Evolutionary conservation across 2,329 filamentous ascomycete species (phyloP).

Genomic region (Cryphonectria japonica): DNA sequence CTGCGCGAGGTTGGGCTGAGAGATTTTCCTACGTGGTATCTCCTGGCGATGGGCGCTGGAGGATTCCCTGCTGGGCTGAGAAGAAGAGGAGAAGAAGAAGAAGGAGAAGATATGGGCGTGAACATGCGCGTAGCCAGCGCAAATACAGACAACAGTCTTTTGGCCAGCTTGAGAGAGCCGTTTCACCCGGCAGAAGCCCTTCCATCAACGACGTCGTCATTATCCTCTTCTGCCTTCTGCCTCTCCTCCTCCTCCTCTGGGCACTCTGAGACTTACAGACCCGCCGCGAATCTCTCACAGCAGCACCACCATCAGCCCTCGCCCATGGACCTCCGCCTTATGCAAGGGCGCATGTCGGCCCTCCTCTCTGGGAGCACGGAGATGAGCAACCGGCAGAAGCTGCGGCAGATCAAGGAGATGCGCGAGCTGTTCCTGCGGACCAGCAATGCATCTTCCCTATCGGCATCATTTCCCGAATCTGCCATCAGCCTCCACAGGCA

Average conservation of each 20-base stretch:
- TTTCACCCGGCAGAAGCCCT: not conserved
- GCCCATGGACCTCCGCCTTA: constrained; percentile 9
- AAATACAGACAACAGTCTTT: not conserved
- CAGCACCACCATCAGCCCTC: not conserved
- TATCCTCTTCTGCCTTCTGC: not conserved
- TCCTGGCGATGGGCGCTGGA: constrained; percentile 17
- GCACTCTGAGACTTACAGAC: not conserved
- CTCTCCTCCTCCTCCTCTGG: not conserved
- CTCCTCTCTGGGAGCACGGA: constrained; percentile 8
- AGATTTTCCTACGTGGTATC: constrained; percentile 50
- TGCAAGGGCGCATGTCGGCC: constrained; percentile 20
- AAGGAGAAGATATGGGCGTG: not conserved
- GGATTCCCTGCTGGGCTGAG: constrained; percentile 1
- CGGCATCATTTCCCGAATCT: not conserved
- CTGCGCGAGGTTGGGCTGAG: constrained; percentile 48
- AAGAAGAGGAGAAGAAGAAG: not conserved
- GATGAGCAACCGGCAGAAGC: constrained; percentile 7
- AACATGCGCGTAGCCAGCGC: not conserved
- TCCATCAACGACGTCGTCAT: not conserved
- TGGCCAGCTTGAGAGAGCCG: not conserved
- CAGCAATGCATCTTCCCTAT: not conserved
- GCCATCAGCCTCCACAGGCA: not conserved
- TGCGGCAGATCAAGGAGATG: constrained; percentile 18
- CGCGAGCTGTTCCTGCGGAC: constrained; percentile 13
- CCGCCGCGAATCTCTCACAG: not conserved